Conservation (phyloP, 495 filamentous ascomycete genomes). For the Rostrohypoxylon terebratum region DNA sequence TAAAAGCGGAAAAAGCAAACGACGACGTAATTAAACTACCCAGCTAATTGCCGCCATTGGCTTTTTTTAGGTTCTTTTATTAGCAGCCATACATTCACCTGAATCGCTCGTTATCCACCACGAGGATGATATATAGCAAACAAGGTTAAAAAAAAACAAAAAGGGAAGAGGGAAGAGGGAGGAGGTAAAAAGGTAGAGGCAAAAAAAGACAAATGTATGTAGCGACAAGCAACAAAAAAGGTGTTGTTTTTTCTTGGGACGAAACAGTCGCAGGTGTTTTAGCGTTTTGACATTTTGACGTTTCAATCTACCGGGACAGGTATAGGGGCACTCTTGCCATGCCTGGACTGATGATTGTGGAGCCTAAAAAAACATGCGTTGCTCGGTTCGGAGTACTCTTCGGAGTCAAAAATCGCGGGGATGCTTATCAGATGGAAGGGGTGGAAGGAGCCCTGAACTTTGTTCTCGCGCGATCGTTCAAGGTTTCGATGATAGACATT, state of each 20-base stretch:
- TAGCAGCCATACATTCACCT: slow-evolving; percentile 20
- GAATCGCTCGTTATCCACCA: neutral
- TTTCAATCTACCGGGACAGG: neutral
- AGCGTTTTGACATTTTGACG: slow-evolving; percentile 6
- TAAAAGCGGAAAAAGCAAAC: slow-evolving; percentile 18
- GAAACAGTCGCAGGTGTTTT: slow-evolving; percentile 13
- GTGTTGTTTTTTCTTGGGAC: neutral
- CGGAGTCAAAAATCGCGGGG: slow-evolving; percentile 34
- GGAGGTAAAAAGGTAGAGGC: neutral
- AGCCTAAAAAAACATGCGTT: slow-evolving; percentile 2
- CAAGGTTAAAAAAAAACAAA: neutral
- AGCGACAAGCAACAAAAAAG: neutral
- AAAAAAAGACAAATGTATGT: neutral
- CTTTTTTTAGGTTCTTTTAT: slow-evolving; percentile 12
- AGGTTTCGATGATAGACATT: neutral
- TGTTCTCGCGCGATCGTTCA: slow-evolving; percentile 9
- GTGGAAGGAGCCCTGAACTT: slow-evolving; percentile 8
- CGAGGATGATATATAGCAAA: slow-evolving; percentile 1
- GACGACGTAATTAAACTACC: slow-evolving; percentile 14
- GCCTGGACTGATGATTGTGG: slow-evolving; percentile 3
- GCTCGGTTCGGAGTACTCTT: slow-evolving; percentile 36
- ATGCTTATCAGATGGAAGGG: slow-evolving; percentile 14
- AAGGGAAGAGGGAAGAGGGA: neutral
- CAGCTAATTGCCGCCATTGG: slow-evolving; percentile 10
- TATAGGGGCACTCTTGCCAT: neutral